Percentiles rank a stretch among this genome's conserved stretches.
These are phyloP conservation scores for Polychaeton citri DNA, from an alignment of 2,329 filamentous ascomycete species.

Conservation along the genomic window DNA sequence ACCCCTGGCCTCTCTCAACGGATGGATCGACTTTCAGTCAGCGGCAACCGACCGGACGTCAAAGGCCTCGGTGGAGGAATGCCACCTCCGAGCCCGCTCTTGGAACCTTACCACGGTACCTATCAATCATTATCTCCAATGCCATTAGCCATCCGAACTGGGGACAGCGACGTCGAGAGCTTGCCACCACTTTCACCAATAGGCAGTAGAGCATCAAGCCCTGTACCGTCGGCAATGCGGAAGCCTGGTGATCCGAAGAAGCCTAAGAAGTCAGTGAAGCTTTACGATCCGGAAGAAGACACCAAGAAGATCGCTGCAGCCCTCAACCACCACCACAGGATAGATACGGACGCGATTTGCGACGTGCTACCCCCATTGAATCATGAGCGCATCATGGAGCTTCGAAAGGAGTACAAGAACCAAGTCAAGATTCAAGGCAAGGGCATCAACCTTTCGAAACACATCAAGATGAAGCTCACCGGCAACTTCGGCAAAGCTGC, in stretches of 20 bases:
- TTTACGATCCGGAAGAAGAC: constrained; percentile 74
- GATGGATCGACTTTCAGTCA: constrained; percentile 35
- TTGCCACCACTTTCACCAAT: constrained; percentile 27
- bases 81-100: constrained; percentile 67
- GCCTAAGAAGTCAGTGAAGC: constrained; percentile 51
- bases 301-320: constrained; percentile 64
- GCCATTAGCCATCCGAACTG: constrained; percentile 64
- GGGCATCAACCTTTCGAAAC: constrained; percentile 74
- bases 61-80: constrained; percentile 25
- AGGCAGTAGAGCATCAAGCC: constrained; percentile 6
- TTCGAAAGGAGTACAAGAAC: constrained; percentile 82
- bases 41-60: constrained; percentile 30
- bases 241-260: constrained; percentile 11
- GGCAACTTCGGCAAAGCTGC: constrained; percentile 77
- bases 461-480: constrained; percentile 69
- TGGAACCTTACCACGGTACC: constrained; percentile 85
- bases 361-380: constrained; percentile 74
- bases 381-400: constrained; percentile 74
- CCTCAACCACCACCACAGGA: constrained; percentile 48
- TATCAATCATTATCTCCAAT: constrained; percentile 92
- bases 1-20: constrained; percentile 23
- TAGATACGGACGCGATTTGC: constrained; percentile 59
- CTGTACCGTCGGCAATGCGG: constrained; percentile 6
- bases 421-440: constrained; percentile 72
- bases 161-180: constrained; percentile 40